Evolutionary conservation across 768 basidiomycete genomes (phyloP).

Genomic region (Collybia nuda): DNA sequence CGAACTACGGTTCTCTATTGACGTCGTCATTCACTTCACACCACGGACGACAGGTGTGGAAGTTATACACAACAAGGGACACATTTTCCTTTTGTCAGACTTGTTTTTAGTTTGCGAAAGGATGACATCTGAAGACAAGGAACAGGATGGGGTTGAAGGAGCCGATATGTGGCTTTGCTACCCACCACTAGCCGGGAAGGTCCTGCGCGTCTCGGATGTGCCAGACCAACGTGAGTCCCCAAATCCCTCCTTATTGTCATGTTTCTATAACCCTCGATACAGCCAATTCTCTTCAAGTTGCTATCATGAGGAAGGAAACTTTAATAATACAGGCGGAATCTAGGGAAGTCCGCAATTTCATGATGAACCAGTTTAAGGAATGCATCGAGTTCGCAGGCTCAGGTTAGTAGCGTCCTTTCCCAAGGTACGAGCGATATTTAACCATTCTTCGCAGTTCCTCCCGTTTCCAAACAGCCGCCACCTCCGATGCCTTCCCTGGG

Average conservation of each 20-base stretch:
- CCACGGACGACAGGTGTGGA: slow-evolving; percentile 75
- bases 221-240: slow-evolving; percentile 54
- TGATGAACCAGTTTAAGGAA: slow-evolving; percentile 72
- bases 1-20: slow-evolving; percentile 68
- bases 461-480: slow-evolving; percentile 60
- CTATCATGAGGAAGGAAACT: slow-evolving; percentile 87
- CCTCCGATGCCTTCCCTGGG: slow-evolving; percentile 62
- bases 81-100: slow-evolving; percentile 89
- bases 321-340: slow-evolving; percentile 67
- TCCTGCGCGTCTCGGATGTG: slow-evolving; percentile 69
- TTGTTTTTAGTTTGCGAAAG: slow-evolving; percentile 89
- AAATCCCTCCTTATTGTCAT: background rate
- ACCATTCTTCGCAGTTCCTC: slow-evolving; percentile 41
- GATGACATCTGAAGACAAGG: slow-evolving; percentile 67
- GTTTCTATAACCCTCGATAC: slow-evolving; percentile 4
- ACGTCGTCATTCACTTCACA: slow-evolving; percentile 74
- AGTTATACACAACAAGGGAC: slow-evolving; percentile 74
- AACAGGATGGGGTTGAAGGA: slow-evolving; percentile 47
- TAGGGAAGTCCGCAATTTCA: slow-evolving; percentile 53
- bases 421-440: slow-evolving; percentile 2
- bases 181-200: slow-evolving; percentile 94
- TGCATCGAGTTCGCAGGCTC: slow-evolving; percentile 81
- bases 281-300: slow-evolving; percentile 77
- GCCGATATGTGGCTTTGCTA: slow-evolving; percentile 92
- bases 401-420: slow-evolving; percentile 46